phyloP scores from a whole-genome alignment of 768 basidiomycete genomes.

The Kwoniella shandongensis region DNA sequence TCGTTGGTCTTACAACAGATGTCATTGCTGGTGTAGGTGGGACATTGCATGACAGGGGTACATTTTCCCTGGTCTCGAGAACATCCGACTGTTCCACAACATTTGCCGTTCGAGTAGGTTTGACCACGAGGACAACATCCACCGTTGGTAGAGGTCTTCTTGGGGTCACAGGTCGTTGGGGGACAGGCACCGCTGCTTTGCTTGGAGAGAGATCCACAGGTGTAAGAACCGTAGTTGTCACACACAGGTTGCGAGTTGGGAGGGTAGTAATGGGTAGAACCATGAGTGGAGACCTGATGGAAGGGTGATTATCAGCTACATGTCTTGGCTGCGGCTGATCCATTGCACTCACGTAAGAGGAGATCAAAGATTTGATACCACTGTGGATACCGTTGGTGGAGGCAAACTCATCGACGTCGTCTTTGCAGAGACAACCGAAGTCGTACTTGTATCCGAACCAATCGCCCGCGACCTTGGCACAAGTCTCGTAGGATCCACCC shows the following conservation, averaged over 20 bases:
- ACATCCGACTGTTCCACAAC: constrained; percentile 38
- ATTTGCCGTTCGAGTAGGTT: constrained; percentile 37
- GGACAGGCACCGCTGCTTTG: constrained; percentile 30
- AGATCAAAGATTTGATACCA: constrained; percentile 22
- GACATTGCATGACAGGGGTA: constrained; percentile 26
- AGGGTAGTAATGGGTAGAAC: constrained; percentile 30
- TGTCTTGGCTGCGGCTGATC: not conserved
- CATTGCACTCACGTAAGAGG: constrained; percentile 28
- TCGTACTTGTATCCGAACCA: constrained; percentile 22
- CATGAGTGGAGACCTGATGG: constrained; percentile 17
- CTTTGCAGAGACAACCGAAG: constrained; percentile 46
- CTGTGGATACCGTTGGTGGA: constrained; percentile 28
- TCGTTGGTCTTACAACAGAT: constrained; percentile 31
- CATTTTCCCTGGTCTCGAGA: constrained; percentile 22
- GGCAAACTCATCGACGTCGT: constrained; percentile 40
- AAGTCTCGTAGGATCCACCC: constrained; percentile 19
- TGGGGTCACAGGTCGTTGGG: constrained; percentile 21
- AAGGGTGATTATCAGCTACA: constrained; percentile 12
- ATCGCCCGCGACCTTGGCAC: constrained; percentile 31
- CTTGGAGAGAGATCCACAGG: constrained; percentile 35
- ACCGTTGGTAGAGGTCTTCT: constrained; percentile 35
- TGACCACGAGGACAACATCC: constrained; percentile 44
- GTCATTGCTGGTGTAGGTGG: constrained; percentile 20
- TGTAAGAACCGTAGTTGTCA: constrained; percentile 43
- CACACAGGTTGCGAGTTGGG: constrained; percentile 46